Conservation (phyloP, 805 yeast genomes). For the Saccharomycopsis lassenensis region DNA sequence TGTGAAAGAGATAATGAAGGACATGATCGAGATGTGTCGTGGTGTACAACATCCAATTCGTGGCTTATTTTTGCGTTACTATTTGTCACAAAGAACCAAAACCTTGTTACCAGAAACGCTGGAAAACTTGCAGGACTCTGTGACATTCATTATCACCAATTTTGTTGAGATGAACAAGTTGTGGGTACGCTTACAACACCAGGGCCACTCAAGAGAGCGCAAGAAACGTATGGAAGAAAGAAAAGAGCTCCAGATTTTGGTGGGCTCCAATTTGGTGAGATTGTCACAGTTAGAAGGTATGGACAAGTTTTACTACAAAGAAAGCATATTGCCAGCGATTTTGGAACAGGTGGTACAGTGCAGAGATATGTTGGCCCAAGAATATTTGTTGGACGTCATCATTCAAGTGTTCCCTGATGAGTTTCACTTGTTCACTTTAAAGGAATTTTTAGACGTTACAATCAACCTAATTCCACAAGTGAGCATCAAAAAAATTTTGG, state of each 20-base stretch:
- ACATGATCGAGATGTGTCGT: slow-evolving; percentile 95
- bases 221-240: slow-evolving; percentile 68
- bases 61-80: slow-evolving; percentile 84
- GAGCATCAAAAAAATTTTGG: slow-evolving; percentile 52
- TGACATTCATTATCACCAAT: slow-evolving; percentile 71
- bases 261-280: slow-evolving; percentile 86
- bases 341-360: slow-evolving; percentile 90
- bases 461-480: slow-evolving; percentile 59
- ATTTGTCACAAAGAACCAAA: slow-evolving; percentile 74
- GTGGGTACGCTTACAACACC: slow-evolving; percentile 95
- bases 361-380: slow-evolving; percentile 85
- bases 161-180: slow-evolving; percentile 96
- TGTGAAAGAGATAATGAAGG: slow-evolving; percentile 76
- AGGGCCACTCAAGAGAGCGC: slow-evolving; percentile 81
- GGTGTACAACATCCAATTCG: slow-evolving; percentile 95
- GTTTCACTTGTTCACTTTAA: slow-evolving; percentile 70
- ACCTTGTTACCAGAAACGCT: slow-evolving; percentile 23
- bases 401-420: slow-evolving; percentile 93
- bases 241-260: slow-evolving; percentile 78
- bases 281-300: slow-evolving; percentile 76
- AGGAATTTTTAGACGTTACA: slow-evolving; percentile 53
- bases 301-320: slow-evolving; percentile 36
- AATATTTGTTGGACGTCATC: slow-evolving; percentile 79
- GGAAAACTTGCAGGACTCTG: slow-evolving; percentile 48
- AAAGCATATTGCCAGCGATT: slow-evolving; percentile 60